Conservation (phyloP, 2,329 filamentous ascomycete genomes). For the Elsinoe perseae region DNA sequence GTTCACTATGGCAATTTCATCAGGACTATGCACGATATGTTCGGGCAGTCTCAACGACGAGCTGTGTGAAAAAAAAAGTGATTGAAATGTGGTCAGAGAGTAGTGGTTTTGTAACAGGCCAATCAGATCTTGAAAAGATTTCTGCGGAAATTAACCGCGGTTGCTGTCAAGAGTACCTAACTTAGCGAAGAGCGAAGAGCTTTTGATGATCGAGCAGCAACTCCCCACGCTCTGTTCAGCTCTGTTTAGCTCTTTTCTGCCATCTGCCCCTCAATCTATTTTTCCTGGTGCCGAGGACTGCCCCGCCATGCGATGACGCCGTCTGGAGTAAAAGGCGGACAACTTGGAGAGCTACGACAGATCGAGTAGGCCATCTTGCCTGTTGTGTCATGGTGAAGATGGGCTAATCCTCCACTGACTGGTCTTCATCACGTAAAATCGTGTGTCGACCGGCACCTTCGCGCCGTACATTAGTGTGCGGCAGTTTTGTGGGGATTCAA, state of each 20-base stretch:
- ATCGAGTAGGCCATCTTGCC: constrained; percentile 1
- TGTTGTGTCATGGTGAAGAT: neutral
- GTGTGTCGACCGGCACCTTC: neutral
- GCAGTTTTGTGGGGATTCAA: neutral
- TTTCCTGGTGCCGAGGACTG: constrained; percentile 8
- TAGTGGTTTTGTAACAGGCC: neutral
- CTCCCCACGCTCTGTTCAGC: too few species aligned
- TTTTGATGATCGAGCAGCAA: too few species aligned
- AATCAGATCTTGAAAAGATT: neutral
- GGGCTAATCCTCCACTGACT: neutral
- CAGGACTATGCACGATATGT: too few species aligned
- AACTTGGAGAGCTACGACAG: constrained; percentile 1
- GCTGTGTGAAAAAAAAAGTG: too few species aligned
- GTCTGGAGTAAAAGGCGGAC: constrained; percentile 5
- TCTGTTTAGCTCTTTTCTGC: too few species aligned
- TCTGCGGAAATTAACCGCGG: neutral
- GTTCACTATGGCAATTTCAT: too few species aligned
- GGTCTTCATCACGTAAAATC: constrained; percentile 10
- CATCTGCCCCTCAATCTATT: constrained; percentile 5
- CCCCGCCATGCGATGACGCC: constrained; percentile 10
- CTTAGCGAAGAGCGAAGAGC: too few species aligned
- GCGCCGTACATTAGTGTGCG: neutral
- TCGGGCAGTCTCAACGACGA: too few species aligned
- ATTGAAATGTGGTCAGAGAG: neutral
- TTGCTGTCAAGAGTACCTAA: neutral